Evolutionary conservation across 2,329 filamentous ascomycete genomes (phyloP).

Genomic region (Graphilbum ipis-grandicollis): DNA sequence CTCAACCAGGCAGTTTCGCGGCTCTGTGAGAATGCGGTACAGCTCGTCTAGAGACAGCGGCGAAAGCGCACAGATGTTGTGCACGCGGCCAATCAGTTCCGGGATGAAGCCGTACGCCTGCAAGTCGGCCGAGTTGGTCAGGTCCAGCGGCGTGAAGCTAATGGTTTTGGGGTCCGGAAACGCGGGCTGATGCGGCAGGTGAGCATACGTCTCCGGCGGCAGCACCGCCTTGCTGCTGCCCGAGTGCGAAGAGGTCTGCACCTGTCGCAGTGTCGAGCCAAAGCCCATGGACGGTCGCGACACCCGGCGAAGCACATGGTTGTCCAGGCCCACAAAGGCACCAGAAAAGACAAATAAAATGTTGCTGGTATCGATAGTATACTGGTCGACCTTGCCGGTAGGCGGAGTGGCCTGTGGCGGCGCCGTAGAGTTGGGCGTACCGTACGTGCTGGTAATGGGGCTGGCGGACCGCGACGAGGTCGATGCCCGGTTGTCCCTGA

Average conservation of each 20-base stretch:
- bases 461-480: constrained; percentile 31
- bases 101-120: constrained; percentile 85
- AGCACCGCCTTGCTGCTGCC: constrained; percentile 36
- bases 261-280: constrained; percentile 59
- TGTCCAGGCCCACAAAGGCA: constrained; percentile 85
- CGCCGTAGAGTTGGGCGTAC: constrained; percentile 24
- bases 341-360: constrained; percentile 96
- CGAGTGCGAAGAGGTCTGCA: constrained; percentile 26
- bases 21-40: constrained; percentile 79
- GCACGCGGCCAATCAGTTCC: constrained; percentile 87
- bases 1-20: constrained; percentile 68
- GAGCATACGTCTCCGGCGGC: constrained; percentile 41
- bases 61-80: constrained; percentile 73
- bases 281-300: constrained; percentile 80
- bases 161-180: constrained; percentile 14
- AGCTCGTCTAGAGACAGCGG: constrained; percentile 52
- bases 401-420: constrained; percentile 28
- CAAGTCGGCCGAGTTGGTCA: constrained; percentile 58
- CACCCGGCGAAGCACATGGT: constrained; percentile 71
- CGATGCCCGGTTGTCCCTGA: constrained; percentile 49
- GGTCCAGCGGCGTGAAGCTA: constrained; percentile 44
- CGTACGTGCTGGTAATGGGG: constrained; percentile 36
- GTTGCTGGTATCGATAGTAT: constrained; percentile 78
- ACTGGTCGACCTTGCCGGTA: constrained; percentile 39
- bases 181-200: constrained; percentile 36